phyloP scores from a whole-genome alignment of 352 stramenopile species.

The Pythium aphanidermatum region DNA sequence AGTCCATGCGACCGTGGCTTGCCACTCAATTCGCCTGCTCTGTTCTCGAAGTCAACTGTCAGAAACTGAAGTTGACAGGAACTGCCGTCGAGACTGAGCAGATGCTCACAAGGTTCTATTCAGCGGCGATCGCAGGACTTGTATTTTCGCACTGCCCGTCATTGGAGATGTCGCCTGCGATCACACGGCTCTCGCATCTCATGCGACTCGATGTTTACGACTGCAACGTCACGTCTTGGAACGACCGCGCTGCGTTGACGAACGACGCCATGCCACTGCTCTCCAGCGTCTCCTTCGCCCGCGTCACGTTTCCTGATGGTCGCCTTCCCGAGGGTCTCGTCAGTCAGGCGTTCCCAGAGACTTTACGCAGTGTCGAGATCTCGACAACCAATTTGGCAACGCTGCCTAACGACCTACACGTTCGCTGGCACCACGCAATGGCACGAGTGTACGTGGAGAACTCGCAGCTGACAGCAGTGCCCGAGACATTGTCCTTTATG shows the following conservation, averaged over 20 bases:
- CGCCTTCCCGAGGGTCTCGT: slow-evolving; percentile 6
- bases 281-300: slow-evolving; percentile 5
- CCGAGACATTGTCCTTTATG: background rate
- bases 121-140: slow-evolving; percentile 5
- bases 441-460: slow-evolving; percentile 9
- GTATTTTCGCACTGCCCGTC: slow-evolving; percentile 13
- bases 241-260: slow-evolving; percentile 4
- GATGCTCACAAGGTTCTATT: slow-evolving; percentile 2
- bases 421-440: slow-evolving; percentile 10
- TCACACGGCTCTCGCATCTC: slow-evolving; percentile 7
- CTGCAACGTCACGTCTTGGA: slow-evolving; percentile 7
- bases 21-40: slow-evolving; percentile 13
- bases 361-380: slow-evolving; percentile 14
- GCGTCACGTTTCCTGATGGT: background rate
- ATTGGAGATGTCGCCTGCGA: slow-evolving; percentile 4
- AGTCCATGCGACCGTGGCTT: slow-evolving; percentile 23
- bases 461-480: slow-evolving; percentile 5
- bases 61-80: slow-evolving; percentile 9
- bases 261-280: slow-evolving; percentile 1
- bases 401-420: slow-evolving; percentile 12
- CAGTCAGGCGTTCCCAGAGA: slow-evolving; percentile 1
- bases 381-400: slow-evolving; percentile 6
- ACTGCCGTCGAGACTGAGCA: background rate
- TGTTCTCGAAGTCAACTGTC: slow-evolving; percentile 16
- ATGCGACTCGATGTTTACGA: slow-evolving; percentile 18